Percentiles rank a stretch among this genome's conserved stretches.
Conservation (phyloP, 345 rosid species). For the Brassica cretica region DNA sequence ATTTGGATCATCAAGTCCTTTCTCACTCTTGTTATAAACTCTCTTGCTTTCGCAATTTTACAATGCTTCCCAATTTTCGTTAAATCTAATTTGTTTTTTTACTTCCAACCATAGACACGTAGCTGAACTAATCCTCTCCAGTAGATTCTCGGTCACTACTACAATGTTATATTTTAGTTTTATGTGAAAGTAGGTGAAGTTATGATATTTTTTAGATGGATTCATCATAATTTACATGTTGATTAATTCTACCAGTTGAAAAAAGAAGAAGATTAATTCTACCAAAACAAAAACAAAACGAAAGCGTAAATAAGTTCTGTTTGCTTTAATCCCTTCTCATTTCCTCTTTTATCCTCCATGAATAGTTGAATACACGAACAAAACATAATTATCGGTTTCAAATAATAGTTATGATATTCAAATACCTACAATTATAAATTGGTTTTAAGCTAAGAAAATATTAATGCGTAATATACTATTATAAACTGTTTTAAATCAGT, state of each 20-base stretch:
- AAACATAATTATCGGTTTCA: background rate
- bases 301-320: background rate
- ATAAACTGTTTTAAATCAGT: too few species aligned
- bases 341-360: background rate
- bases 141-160: background rate
- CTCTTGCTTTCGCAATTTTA: slow-evolving; percentile 3
- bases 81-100: background rate
- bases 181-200: background rate
- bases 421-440: background rate
- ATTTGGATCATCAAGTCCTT: slow-evolving; percentile 19
- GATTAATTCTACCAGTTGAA: background rate
- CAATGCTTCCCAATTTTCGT: background rate
- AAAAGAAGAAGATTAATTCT: background rate
- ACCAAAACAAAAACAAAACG: background rate
- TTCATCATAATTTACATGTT: background rate
- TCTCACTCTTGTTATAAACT: slow-evolving; percentile 21
- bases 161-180: background rate
- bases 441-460: background rate
- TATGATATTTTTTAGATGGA: background rate
- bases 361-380: background rate
- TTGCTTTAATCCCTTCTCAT: background rate
- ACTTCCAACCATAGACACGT: slow-evolving; percentile 4
- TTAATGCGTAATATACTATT: too few species aligned
- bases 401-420: background rate
- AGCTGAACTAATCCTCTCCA: slow-evolving; percentile 9